These are phyloP conservation scores for Fomitopsis palustris DNA, from an alignment of 1,284 basidiomycete genomes.

Conservation along the genomic window DNA sequence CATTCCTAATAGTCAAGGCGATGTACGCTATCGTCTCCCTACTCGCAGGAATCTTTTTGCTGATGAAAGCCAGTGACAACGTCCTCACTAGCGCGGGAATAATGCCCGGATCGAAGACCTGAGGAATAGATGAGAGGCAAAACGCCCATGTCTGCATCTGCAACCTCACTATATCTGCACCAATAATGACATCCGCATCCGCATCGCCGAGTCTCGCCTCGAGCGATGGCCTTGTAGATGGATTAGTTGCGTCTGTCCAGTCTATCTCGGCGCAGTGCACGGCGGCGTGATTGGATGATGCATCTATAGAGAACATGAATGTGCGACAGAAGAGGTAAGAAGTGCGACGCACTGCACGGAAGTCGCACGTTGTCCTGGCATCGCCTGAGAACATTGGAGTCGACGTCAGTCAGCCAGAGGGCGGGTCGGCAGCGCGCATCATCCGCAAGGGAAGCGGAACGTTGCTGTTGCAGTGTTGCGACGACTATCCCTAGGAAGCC, in stretches of 20 bases:
- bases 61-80: slow-evolving; percentile 45
- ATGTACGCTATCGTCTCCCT: slow-evolving; percentile 45
- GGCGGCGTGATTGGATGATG: slow-evolving; percentile 43
- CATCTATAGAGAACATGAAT: slow-evolving; percentile 35
- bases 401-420: slow-evolving; percentile 63
- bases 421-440: slow-evolving; percentile 6
- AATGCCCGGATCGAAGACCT: slow-evolving; percentile 70
- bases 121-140: background rate
- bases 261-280: slow-evolving; percentile 48
- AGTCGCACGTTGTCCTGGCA: slow-evolving; percentile 57
- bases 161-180: slow-evolving; percentile 62
- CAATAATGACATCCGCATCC: slow-evolving; percentile 55
- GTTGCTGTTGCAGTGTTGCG: slow-evolving; percentile 46
- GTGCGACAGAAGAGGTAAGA: slow-evolving; percentile 1
- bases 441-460: background rate
- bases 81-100: slow-evolving; percentile 55
- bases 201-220: slow-evolving; percentile 37
- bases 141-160: background rate
- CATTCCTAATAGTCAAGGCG: slow-evolving; percentile 54
- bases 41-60: slow-evolving; percentile 15
- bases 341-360: slow-evolving; percentile 57
- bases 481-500: slow-evolving; percentile 70
- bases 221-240: slow-evolving; percentile 20
- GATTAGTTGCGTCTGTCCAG: slow-evolving; percentile 58
- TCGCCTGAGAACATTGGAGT: slow-evolving; percentile 58